Evolutionary conservation across 805 yeast genomes (phyloP), one percentile per base, ranked within the genome.

Genomic region (Wickerhamomyces xylosicus): DNA sequence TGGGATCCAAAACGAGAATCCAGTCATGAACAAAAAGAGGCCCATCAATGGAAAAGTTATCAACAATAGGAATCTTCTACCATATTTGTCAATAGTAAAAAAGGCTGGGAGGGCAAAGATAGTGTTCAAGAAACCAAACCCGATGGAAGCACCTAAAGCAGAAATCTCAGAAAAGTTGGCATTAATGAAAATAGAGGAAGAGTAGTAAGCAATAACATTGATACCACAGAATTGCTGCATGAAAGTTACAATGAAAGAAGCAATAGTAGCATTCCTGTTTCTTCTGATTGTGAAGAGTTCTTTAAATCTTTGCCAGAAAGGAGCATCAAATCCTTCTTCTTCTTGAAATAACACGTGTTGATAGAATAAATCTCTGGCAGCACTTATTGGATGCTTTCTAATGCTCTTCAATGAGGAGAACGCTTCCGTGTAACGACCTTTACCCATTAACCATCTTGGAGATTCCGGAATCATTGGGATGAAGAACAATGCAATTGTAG

Each of bases 201-300:
- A 79, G 57, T 81, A 84, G 59, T 82, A 81, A 16, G 90, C 87
- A 59, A 84, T 82, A 36, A 84, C 87, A 53, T 84, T 84, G 57
- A 84, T 74, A 47, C 94, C 94, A 61, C 94, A 84, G 63, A 84
- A 80, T 57, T 84, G 92, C 64, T 84, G 94, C 84, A 79, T 79
- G 55, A 83, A 80, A 79, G 85, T 84, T 43, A 77, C 83, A 44
- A 83, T 68, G 71, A 79, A 79, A 5, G 90, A 76, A 37, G 85
- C 92, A 40, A 78, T 47, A 9, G 84, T 75, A 40, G 87, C 90
- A 53, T 84, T 79, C 59, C 92, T 72, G 56, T 81, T 82, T 64
- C 95, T 73, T 54, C 87, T 71, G 32, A 80, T 67, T 1, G 77
- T 67, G 52, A 83, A 65, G 66, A 82, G 63, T 54, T 77, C 81